These are phyloP conservation scores for Hymenotorrendiella dingleyae DNA, from an alignment of 2,329 filamentous ascomycete genomes.

Conservation along the genomic window DNA sequence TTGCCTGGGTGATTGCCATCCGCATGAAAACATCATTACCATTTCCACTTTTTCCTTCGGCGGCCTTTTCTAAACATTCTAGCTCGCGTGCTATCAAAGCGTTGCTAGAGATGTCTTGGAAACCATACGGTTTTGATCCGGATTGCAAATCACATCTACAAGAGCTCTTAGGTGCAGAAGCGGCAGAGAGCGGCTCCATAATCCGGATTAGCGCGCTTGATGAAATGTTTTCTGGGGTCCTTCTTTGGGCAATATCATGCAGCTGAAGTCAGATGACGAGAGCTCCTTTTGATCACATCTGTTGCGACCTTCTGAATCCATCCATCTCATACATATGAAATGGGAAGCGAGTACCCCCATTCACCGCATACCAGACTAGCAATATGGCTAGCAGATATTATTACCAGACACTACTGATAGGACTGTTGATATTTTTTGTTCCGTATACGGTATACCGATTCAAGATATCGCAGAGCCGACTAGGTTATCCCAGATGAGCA, in stretches of 20 bases:
- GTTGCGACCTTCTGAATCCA: neutral
- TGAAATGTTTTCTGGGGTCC: neutral
- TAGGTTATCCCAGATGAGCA: too few species aligned
- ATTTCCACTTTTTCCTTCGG: neutral
- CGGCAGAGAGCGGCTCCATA: neutral
- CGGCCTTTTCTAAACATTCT: neutral
- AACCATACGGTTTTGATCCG: neutral
- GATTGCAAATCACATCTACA: slow-evolving; percentile 11
- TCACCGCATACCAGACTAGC: too few species aligned
- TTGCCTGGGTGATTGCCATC: slow-evolving; percentile 4
- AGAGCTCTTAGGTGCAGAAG: slow-evolving; percentile 3
- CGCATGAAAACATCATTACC: slow-evolving; percentile 14
- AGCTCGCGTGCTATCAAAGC: too few species aligned
- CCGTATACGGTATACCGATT: neutral
- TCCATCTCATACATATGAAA: neutral
- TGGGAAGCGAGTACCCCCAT: neutral
- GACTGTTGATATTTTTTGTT: neutral
- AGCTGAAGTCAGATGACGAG: slow-evolving; percentile 7
- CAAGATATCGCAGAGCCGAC: neutral
- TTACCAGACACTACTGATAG: too few species aligned
- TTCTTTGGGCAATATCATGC: slow-evolving; percentile 6
- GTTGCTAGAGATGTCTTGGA: neutral
- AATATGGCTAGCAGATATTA: too few species aligned
- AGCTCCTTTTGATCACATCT: slow-evolving; percentile 5
- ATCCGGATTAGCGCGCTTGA: neutral